Evolutionary conservation across 1,284 basidiomycete species (phyloP), one percentile per base, ranked within the genome.

Genomic region (Meira nashicola): DNA sequence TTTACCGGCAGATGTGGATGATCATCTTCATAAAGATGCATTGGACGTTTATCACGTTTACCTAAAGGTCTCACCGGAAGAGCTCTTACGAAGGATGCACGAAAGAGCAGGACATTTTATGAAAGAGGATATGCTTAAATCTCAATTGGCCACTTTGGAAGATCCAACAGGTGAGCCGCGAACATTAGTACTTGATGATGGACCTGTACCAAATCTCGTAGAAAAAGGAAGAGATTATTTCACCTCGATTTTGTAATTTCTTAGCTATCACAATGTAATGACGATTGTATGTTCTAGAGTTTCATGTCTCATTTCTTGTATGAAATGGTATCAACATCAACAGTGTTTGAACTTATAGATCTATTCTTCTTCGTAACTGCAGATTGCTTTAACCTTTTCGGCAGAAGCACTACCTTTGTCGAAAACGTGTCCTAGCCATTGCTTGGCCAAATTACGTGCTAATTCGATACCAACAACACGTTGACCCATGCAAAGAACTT

Each of bases 91-190:
- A 52, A 82, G 92, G 43, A 91, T 96, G 85, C 73, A 79, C 68
- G 82, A 82, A 56, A 82, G 92, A 33, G 79, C 85, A 64, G 86
- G 86, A 0, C 93, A 97, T 79, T 95, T 90, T 68, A 91, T 96
- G 88, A 92, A 92, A 79, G 84, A 86, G 23, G 75, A 78, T 21
- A 94, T 96, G 92, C 82, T 97, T 64, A 87, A 88, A 55, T 88
- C 87, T 64, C 93, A 96, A 81, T 75, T 95, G 62, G 80, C 81
- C 17, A 87, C 89, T 39, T 77, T 97, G 60, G 89, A 96, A 79
- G 83, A 83, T 63, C 91, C 91, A 0, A 33, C 57, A 25, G 46
- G 46, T 17, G 46, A 48, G 12, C 46, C 46, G 17, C 17, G 25
- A 3, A 48, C 46, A 5, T 14, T 48, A 12, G 25, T 48, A 6